Conservation (phyloP, 2,329 filamentous ascomycete species). For the Didymella segeticola region DNA sequence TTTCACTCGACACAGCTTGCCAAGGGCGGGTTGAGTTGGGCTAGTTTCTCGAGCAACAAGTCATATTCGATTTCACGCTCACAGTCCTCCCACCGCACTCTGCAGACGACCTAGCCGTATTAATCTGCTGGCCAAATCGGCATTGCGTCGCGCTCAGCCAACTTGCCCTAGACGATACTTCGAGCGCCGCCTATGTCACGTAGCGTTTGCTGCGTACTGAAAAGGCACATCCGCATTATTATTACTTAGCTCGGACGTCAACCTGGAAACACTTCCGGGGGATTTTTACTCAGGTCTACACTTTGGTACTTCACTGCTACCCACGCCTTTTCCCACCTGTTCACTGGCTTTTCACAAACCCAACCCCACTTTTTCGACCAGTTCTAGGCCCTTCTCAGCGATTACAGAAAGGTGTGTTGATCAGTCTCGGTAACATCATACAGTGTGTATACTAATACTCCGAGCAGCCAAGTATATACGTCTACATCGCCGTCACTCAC, state of each 20-base stretch:
- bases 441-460: too few species aligned
- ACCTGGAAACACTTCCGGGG: too few species aligned
- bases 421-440: too few species aligned
- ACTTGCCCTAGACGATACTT: background rate
- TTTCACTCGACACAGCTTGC: background rate
- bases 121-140: background rate
- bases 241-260: too few species aligned
- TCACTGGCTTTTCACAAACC: background rate
- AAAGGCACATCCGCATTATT: too few species aligned
- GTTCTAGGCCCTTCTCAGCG: background rate
- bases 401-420: background rate
- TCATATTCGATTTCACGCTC: background rate
- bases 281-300: too few species aligned
- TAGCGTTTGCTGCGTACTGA: too few species aligned
- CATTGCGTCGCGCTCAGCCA: background rate
- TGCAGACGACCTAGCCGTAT: background rate
- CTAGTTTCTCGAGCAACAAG: background rate
- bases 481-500: too few species aligned
- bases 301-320: background rate
- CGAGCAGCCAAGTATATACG: too few species aligned
- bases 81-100: background rate
- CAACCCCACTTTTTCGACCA: background rate
- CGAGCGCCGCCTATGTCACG: background rate
- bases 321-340: background rate
- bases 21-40: background rate